A percentile compares a stretch with the other conserved stretches of the same genome.
These are phyloP conservation scores for Juglanconis sp. DNA, from an alignment of 2,329 filamentous ascomycete genomes.

Conservation along the genomic window DNA sequence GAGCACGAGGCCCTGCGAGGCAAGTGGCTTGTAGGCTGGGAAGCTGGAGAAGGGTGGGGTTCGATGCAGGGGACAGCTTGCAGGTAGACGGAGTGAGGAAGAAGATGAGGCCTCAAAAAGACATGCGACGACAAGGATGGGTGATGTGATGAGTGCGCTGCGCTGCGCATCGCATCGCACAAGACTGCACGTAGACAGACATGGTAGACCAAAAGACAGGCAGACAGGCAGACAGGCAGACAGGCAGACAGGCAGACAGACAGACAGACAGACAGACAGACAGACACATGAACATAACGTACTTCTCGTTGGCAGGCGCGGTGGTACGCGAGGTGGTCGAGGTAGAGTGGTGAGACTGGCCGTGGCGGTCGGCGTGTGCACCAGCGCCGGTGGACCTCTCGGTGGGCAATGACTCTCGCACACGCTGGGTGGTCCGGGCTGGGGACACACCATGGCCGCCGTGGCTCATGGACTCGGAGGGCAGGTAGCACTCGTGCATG, in stretches of 20 bases:
- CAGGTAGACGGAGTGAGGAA: not conserved
- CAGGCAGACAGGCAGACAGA: conserved; percentile 4
- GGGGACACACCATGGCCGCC: conserved; percentile 56
- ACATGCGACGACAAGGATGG: not conserved
- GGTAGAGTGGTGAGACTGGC: conserved; percentile 33
- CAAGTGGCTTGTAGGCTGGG: no score
- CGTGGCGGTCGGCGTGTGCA: conserved; percentile 37
- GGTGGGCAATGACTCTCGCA: conserved; percentile 53
- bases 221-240: not conserved
- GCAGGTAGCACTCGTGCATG: conserved; percentile 62
- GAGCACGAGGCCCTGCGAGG: not conserved
- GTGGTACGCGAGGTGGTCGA: conserved; percentile 46
- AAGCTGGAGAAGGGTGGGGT: not conserved
- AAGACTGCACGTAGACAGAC: no score
- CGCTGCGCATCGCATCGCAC: no score
- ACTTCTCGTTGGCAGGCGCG: conserved; percentile 52
- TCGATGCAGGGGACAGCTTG: not conserved
- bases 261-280: conserved; percentile 9
- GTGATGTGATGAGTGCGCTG: no score
- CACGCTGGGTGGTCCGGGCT: conserved; percentile 48
- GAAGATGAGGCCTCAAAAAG: not conserved
- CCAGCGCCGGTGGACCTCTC: conserved; percentile 46
- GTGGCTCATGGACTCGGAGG: conserved; percentile 58
- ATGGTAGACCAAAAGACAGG: not conserved
- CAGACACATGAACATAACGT: conserved; percentile 31